Evolutionary conservation across 169 alveolate genomes (phyloP).

Genomic region (Eimeria maxima): DNA sequence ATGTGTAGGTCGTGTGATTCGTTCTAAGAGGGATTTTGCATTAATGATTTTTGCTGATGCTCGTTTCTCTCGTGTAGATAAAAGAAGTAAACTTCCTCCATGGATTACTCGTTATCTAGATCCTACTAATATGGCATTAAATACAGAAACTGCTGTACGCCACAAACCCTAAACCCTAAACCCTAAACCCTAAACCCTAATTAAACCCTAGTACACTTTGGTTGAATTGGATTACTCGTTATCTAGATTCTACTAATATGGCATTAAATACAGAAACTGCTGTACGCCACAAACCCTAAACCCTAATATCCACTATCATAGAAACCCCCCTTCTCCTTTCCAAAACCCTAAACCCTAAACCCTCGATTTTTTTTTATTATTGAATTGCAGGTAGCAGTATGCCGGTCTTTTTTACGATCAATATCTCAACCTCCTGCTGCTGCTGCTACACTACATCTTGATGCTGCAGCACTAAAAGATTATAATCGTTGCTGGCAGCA

Average conservation of each 20-base stretch:
- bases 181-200: conserved; percentile 36
- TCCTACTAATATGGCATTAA: conserved; percentile 88
- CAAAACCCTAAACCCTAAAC: not conserved
- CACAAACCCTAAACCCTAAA: conserved; percentile 80
- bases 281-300: not conserved
- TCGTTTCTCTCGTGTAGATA: conserved; percentile 92
- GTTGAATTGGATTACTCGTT: no score
- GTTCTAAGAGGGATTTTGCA: conserved; percentile 91
- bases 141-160: conserved; percentile 93
- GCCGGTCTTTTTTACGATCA: not conserved
- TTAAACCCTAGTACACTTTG: no score
- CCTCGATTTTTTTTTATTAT: not conserved
- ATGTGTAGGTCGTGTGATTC: conserved; percentile 98
- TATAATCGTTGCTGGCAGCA: not conserved
- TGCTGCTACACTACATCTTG: not conserved
- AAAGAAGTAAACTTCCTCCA: conserved; percentile 93
- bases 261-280: not conserved
- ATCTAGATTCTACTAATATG: not conserved
- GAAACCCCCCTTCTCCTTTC: no score
- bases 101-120: conserved; percentile 94
- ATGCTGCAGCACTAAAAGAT: not conserved
- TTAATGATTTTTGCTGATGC: conserved; percentile 87
- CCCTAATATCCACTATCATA: not conserved
- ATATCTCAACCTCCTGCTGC: not conserved
- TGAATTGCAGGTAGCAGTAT: not conserved